Evolutionary conservation across 148 eudicot species (phyloP).

Genomic region (Vaccinium myrtillus): DNA sequence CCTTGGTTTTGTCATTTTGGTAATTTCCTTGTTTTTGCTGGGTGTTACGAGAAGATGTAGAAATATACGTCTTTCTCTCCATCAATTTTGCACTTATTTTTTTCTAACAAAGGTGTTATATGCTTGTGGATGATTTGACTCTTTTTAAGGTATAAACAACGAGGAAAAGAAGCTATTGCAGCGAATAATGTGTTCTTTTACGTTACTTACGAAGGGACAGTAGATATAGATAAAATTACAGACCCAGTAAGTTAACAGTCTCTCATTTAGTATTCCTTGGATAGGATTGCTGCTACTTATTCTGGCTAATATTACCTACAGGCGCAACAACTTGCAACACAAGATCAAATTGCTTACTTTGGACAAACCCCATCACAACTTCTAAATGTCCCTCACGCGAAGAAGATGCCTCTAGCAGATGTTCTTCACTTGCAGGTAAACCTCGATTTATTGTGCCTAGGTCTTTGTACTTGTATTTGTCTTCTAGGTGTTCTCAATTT

Average conservation of each 20-base stretch:
- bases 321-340: slow-evolving; percentile 92
- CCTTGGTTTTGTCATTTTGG: not conserved
- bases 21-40: slow-evolving; percentile 2
- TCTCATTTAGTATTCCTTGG: slow-evolving; percentile 8
- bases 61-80: not conserved
- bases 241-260: slow-evolving; percentile 70
- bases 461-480: not conserved
- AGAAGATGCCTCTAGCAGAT: slow-evolving; percentile 76
- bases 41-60: not conserved
- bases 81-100: not conserved
- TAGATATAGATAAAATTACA: slow-evolving; percentile 82
- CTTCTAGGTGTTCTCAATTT: not conserved
- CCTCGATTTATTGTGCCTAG: not conserved
- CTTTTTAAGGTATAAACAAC: slow-evolving; percentile 78
- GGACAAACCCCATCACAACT: slow-evolving; percentile 99
- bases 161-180: slow-evolving; percentile 88
- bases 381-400: slow-evolving; percentile 82
- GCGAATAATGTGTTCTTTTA: slow-evolving; percentile 95
- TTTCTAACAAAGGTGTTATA: not conserved
- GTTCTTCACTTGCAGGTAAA: slow-evolving; percentile 93
- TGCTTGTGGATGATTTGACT: slow-evolving; percentile 17
- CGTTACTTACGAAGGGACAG: slow-evolving; percentile 89
- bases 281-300: slow-evolving; percentile 13
- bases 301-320: slow-evolving; percentile 31
- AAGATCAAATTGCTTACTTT: slow-evolving; percentile 99